A percentile compares a stretch with the other conserved stretches of the same genome.
These are phyloP conservation scores for Platanus orientalis DNA, from an alignment of 164 flowering plant species.

Conservation along the genomic window DNA sequence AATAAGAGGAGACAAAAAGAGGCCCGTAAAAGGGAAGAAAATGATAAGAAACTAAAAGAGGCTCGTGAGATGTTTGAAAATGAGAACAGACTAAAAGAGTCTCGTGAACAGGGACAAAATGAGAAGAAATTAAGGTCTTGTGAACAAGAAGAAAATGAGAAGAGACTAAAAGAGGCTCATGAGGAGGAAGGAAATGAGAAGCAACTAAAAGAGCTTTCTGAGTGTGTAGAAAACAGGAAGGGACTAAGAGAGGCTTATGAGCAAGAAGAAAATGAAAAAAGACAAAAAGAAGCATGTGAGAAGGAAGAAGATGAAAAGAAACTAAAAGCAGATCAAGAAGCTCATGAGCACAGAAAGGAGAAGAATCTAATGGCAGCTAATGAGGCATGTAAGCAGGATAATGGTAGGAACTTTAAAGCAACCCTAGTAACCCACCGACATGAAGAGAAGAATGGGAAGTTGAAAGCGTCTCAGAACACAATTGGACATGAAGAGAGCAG, in stretches of 20 bases:
- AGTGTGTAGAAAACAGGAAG: neutral
- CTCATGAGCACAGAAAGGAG: conserved; percentile 1
- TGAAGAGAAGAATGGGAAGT: conserved; percentile 5
- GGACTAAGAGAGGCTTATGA: neutral
- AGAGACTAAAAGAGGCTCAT: conserved; percentile 11
- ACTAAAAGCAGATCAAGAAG: conserved; percentile 14
- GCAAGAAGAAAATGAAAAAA: neutral
- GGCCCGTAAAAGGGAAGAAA: conserved; percentile 14
- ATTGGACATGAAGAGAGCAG: conserved; percentile 19
- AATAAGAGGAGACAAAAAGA: conserved; percentile 18
- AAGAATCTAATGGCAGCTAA: conserved; percentile 10
- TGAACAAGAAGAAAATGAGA: conserved; percentile 15
- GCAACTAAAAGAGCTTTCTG: neutral
- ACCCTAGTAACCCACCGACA: neutral
- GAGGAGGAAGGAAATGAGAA: conserved; percentile 19
- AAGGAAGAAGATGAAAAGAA: conserved; percentile 12
- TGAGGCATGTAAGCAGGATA: conserved; percentile 12
- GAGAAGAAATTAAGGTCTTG: conserved; percentile 15
- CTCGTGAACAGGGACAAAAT: conserved; percentile 12
- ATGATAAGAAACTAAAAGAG: conserved; percentile 13
- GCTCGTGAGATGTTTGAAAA: conserved; percentile 11
- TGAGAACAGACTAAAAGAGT: conserved; percentile 16
- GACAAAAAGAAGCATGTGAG: conserved; percentile 2
- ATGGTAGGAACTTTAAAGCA: conserved; percentile 6
- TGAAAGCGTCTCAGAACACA: conserved; percentile 8